Percentiles rank a stretch among this genome's conserved stretches.
phyloP scores from a whole-genome alignment of 768 basidiomycete species.

The Rubroboletus pulcherrimus region DNA sequence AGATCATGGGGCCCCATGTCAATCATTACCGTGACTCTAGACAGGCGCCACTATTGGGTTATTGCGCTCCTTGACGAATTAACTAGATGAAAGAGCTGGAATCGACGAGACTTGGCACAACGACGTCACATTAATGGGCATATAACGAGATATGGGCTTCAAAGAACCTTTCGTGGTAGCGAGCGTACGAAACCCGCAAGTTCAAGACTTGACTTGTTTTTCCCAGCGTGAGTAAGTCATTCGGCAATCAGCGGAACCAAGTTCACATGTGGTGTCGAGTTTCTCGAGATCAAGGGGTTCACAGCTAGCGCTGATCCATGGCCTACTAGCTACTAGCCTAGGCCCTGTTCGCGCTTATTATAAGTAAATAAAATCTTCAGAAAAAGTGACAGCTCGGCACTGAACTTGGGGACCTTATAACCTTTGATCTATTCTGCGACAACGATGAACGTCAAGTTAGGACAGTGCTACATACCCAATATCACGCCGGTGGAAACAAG shows the following conservation, averaged over 20 bases:
- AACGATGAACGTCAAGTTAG: too few species aligned
- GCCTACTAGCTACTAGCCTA: too few species aligned
- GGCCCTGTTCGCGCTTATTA: neutral
- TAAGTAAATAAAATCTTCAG: too few species aligned
- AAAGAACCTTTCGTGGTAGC: too few species aligned
- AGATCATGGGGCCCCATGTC: too few species aligned
- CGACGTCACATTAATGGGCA: neutral
- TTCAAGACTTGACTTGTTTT: neutral
- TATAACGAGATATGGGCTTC: too few species aligned
- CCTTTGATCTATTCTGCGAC: neutral
- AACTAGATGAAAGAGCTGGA: neutral
- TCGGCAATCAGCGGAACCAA: neutral
- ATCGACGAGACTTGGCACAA: neutral
- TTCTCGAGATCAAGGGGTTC: neutral
- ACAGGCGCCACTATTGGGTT: neutral
- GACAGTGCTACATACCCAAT: too few species aligned
- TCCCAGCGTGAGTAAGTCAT: neutral
- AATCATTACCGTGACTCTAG: too few species aligned
- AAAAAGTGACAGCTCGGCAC: neutral
- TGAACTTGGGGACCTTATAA: too few species aligned
- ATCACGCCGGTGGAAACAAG: too few species aligned
- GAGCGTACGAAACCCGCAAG: too few species aligned
- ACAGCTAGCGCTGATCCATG: neutral
- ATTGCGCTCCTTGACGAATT: neutral
- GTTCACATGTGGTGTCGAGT: neutral